A percentile compares a stretch with the other conserved stretches of the same genome.
Conservation (phyloP, 139 green algal genomes). For the Micromonas pusilla region DNA sequence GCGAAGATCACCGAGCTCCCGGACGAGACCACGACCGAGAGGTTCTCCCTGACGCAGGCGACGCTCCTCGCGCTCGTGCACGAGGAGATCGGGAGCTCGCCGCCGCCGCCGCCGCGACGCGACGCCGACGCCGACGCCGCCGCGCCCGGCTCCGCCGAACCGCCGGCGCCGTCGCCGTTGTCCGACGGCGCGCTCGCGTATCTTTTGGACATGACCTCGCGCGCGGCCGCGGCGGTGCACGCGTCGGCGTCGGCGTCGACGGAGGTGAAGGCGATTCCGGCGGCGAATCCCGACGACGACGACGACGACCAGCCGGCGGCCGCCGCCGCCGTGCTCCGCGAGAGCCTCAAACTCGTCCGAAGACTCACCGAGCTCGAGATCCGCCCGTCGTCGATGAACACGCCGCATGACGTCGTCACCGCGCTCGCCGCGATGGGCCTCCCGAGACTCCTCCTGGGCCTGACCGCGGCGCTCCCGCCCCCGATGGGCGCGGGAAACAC, state of each 20-base stretch:
- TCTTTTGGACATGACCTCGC: neutral
- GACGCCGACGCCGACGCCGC: neutral
- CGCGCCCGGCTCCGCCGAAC: neutral
- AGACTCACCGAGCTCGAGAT: neutral
- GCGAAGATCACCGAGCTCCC: no score
- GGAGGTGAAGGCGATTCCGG: neutral
- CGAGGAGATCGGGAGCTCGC: neutral
- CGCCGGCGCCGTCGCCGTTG: neutral
- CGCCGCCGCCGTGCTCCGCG: neutral
- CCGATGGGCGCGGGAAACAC: slow-evolving; percentile 4
- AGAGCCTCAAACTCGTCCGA: neutral
- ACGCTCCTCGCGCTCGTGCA: neutral
- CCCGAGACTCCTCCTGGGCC: neutral
- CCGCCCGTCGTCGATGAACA: neutral
- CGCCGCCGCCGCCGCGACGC: neutral
- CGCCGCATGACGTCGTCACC: neutral
- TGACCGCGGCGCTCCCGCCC: neutral
- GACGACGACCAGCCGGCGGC: neutral
- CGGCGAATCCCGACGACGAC: neutral
- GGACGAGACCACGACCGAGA: neutral
- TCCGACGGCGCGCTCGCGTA: neutral
- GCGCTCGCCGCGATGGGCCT: neutral
- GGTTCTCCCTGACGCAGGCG: neutral
- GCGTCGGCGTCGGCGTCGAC: no score
- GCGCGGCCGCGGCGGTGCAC: no score